These are phyloP conservation scores for Rhizopogon vinicolor DNA, from an alignment of 768 basidiomycete species.

Conservation along the genomic window DNA sequence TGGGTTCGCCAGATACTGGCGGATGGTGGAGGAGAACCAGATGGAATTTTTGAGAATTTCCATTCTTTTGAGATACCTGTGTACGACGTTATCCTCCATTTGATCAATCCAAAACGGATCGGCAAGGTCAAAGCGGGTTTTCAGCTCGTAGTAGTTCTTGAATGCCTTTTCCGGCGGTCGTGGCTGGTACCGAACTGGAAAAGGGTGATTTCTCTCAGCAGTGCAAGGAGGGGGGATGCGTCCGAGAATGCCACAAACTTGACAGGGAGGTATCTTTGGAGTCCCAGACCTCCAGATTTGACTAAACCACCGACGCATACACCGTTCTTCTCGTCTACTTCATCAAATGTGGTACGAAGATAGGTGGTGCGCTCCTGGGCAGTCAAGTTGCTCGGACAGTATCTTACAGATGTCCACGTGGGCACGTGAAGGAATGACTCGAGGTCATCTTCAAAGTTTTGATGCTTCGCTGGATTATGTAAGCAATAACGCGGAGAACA, in stretches of 20 bases:
- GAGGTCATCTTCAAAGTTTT: conserved; percentile 24
- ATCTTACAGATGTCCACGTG: conserved; percentile 10
- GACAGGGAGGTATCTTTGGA: too few species aligned
- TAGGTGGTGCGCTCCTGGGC: too few species aligned
- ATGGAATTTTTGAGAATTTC: neutral
- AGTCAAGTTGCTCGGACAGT: conserved; percentile 7
- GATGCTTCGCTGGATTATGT: conserved; percentile 11
- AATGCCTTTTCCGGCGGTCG: neutral
- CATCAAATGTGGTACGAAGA: too few species aligned
- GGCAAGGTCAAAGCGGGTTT: neutral
- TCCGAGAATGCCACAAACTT: too few species aligned
- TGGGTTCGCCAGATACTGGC: neutral
- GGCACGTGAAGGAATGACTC: conserved; percentile 26
- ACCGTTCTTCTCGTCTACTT: too few species aligned
- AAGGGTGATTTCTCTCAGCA: neutral
- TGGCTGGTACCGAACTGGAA: neutral
- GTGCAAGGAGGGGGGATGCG: too few species aligned
- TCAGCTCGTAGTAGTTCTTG: neutral
- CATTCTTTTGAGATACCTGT: neutral
- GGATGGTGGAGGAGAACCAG: neutral
- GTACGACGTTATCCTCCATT: neutral
- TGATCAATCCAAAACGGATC: neutral
- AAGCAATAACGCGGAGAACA: conserved; percentile 12
- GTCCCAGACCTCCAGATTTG: too few species aligned
- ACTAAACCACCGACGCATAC: too few species aligned